Evolutionary conservation across 1,284 basidiomycete genomes (phyloP).

Genomic region (Leccinum angustisporum): DNA sequence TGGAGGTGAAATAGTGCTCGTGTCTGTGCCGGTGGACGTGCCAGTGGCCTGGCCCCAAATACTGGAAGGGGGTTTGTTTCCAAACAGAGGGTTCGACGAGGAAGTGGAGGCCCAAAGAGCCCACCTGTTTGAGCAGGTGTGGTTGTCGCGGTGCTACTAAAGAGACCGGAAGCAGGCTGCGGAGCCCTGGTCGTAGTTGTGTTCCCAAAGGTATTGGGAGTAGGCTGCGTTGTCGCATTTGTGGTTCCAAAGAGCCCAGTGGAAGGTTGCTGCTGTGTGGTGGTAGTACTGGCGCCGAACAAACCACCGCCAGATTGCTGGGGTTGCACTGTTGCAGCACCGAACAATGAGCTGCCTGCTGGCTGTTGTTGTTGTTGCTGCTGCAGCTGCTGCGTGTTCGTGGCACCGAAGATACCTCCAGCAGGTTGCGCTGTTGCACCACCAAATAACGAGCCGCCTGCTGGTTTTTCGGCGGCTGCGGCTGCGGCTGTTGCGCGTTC

Average conservation of each 20-base stretch:
- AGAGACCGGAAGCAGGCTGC: slow-evolving; percentile 18
- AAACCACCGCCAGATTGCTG: slow-evolving; percentile 22
- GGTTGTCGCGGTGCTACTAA: slow-evolving; percentile 14
- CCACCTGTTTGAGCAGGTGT: slow-evolving; percentile 18
- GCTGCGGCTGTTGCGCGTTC: slow-evolving; percentile 18
- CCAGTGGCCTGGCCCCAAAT: slow-evolving; percentile 16
- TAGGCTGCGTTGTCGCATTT: slow-evolving; percentile 20
- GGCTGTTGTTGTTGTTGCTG: slow-evolving; percentile 7
- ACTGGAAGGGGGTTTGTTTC: slow-evolving; percentile 22
- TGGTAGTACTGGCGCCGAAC: slow-evolving; percentile 23
- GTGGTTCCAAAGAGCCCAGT: slow-evolving; percentile 21
- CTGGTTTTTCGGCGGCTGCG: slow-evolving; percentile 11
- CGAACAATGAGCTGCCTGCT: slow-evolving; percentile 15
- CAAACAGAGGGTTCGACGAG: slow-evolving; percentile 28
- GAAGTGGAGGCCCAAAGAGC: slow-evolving; percentile 21
- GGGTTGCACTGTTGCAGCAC: slow-evolving; percentile 14
- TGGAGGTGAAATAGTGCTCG: slow-evolving; percentile 22
- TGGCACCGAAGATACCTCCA: slow-evolving; percentile 26
- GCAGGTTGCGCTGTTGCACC: slow-evolving; percentile 13
- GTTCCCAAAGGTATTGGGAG: slow-evolving; percentile 15
- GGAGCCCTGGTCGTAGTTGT: slow-evolving; percentile 12
- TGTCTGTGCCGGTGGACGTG: slow-evolving; percentile 17
- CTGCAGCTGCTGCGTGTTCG: slow-evolving; percentile 16
- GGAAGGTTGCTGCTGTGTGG: slow-evolving; percentile 18
- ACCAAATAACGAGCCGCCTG: slow-evolving; percentile 17